A percentile compares a stretch with the other conserved stretches of the same genome.
These are phyloP conservation scores for Boletus insuetus DNA, from an alignment of 768 basidiomycete genomes.

Conservation along the genomic window DNA sequence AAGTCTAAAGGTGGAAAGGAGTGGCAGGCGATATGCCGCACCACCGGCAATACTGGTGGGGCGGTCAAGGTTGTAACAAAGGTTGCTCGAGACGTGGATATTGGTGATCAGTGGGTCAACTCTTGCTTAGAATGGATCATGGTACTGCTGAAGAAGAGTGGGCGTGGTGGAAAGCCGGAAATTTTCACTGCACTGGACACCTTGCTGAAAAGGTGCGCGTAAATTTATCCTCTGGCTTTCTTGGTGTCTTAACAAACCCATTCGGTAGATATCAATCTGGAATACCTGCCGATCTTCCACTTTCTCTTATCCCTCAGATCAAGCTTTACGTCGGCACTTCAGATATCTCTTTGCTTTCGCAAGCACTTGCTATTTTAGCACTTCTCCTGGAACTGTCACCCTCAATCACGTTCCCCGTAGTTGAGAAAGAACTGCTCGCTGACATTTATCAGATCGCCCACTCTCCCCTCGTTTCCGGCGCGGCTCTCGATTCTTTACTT, in stretches of 20 bases:
- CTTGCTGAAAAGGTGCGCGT: slow-evolving; percentile 57
- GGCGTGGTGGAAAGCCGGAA: slow-evolving; percentile 73
- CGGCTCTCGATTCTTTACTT: slow-evolving; percentile 77
- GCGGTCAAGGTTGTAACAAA: slow-evolving; percentile 80
- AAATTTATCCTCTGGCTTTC: slow-evolving; percentile 2
- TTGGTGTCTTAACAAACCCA: background rate
- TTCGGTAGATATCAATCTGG: slow-evolving; percentile 41
- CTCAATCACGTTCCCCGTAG: slow-evolving; percentile 64
- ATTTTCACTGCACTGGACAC: slow-evolving; percentile 76
- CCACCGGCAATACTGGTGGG: slow-evolving; percentile 66
- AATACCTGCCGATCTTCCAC: slow-evolving; percentile 57
- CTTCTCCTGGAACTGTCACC: slow-evolving; percentile 70
- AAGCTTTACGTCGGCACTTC: slow-evolving; percentile 69
- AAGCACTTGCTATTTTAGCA: slow-evolving; percentile 63
- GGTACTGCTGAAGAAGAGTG: slow-evolving; percentile 72
- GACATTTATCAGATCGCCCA: slow-evolving; percentile 70
- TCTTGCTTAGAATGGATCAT: slow-evolving; percentile 77
- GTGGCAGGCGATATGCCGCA: slow-evolving; percentile 77
- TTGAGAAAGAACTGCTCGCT: slow-evolving; percentile 66
- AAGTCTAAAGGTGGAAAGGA: slow-evolving; percentile 63
- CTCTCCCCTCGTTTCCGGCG: slow-evolving; percentile 74
- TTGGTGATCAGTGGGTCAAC: slow-evolving; percentile 78
- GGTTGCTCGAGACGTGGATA: slow-evolving; percentile 72
- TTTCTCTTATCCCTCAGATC: slow-evolving; percentile 67
- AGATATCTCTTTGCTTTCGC: slow-evolving; percentile 78